Conservation (phyloP, 2,329 filamentous ascomycete genomes). For the Pseudopyrenochaeta lycopersici region DNA sequence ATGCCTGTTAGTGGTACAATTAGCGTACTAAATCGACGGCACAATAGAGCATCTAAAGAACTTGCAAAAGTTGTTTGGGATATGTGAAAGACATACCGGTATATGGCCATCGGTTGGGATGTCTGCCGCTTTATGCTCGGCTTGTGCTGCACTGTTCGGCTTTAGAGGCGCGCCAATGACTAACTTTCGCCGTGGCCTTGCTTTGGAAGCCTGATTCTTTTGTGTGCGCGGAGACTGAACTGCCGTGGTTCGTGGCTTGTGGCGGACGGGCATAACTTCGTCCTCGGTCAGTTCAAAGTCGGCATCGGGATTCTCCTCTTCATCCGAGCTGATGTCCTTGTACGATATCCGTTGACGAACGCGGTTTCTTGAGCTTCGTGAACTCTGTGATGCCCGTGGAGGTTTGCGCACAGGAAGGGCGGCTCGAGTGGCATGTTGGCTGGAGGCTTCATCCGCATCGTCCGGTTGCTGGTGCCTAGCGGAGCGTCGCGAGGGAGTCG, state of each 20-base stretch:
- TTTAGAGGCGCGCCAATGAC: conserved; percentile 38
- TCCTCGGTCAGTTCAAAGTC: conserved; percentile 36
- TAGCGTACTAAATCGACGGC: background rate
- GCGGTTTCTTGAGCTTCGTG: conserved; percentile 19
- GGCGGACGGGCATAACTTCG: conserved; percentile 15
- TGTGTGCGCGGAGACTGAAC: conserved; percentile 17
- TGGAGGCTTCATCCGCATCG: conserved; percentile 22
- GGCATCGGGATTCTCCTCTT: conserved; percentile 35
- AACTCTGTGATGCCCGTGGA: conserved; percentile 3
- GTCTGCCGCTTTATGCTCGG: conserved; percentile 6
- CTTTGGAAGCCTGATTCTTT: conserved; percentile 11
- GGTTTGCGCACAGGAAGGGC: conserved; percentile 7
- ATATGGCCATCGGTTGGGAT: conserved; percentile 39
- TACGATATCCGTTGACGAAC: conserved; percentile 36
- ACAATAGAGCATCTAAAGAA: background rate
- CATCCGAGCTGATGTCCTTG: conserved; percentile 44
- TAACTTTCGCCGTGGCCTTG: conserved; percentile 18
- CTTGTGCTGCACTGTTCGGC: conserved; percentile 19
- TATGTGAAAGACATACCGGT: conserved; percentile 15
- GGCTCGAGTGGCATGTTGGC: conserved; percentile 10
- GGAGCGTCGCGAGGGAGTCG: conserved; percentile 34
- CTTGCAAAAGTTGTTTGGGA: background rate
- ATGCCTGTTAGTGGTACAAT: conserved; percentile 35
- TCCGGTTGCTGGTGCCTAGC: conserved; percentile 25
- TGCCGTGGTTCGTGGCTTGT: conserved; percentile 11